phyloP scores from a whole-genome alignment of 805 yeast genomes.

The Wickerhamiella galacta region DNA sequence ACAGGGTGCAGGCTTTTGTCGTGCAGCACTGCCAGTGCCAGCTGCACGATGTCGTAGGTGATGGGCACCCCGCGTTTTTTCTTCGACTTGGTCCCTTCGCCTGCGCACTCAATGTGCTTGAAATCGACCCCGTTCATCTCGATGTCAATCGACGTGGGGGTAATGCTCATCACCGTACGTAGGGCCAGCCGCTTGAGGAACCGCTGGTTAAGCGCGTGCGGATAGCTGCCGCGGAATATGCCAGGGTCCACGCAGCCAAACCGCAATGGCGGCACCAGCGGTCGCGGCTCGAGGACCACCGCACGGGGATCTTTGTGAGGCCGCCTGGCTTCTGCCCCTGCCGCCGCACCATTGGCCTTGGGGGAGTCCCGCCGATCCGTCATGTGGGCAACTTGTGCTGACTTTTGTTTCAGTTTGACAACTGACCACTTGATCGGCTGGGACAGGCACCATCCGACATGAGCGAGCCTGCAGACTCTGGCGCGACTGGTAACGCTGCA shows the following conservation, averaged over 20 bases:
- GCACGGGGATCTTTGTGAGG: neutral
- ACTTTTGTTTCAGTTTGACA: too few relatives aligned
- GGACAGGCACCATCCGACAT: too few relatives aligned
- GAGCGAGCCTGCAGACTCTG: too few relatives aligned
- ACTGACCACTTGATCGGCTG: too few relatives aligned
- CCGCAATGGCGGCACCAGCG: slow-evolving; percentile 38
- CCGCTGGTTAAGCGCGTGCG: slow-evolving; percentile 53
- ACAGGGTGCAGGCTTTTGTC: slow-evolving; percentile 48
- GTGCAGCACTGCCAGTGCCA: slow-evolving; percentile 42
- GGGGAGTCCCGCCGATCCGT: too few relatives aligned
- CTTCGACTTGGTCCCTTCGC: slow-evolving; percentile 27
- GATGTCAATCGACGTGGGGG: slow-evolving; percentile 48
- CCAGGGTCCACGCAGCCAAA: slow-evolving; percentile 55
- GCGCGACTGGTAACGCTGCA: too few relatives aligned
- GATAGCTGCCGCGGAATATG: slow-evolving; percentile 74
- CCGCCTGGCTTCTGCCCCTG: too few relatives aligned
- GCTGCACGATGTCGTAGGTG: slow-evolving; percentile 42
- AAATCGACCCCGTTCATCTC: slow-evolving; percentile 43
- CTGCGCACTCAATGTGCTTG: slow-evolving; percentile 48
- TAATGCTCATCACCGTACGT: slow-evolving; percentile 57
- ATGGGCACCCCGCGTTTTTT: slow-evolving; percentile 43
- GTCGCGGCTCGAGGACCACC: neutral
- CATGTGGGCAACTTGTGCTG: too few relatives aligned
- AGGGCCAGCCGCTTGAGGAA: slow-evolving; percentile 51
- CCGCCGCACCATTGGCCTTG: too few relatives aligned